phyloP scores from a whole-genome alignment of 2,329 filamentous ascomycete genomes.

The Fusarium torulosum region DNA sequence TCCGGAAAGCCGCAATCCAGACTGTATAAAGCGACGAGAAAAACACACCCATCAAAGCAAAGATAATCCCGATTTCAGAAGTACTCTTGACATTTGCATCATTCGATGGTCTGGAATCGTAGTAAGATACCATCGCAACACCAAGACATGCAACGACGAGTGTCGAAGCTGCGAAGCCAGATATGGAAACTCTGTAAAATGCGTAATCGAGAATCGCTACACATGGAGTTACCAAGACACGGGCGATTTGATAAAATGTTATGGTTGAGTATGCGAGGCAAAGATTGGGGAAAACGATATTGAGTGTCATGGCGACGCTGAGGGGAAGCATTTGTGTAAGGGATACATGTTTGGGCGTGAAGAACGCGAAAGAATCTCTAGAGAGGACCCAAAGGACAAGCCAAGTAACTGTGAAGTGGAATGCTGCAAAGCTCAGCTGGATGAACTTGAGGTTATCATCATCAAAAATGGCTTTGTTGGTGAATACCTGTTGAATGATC shows the following conservation, averaged over 20 bases:
- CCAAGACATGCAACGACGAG: conserved; percentile 74
- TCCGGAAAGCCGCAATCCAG: conserved; percentile 75
- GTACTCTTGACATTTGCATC: conserved; percentile 57
- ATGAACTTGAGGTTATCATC: conserved; percentile 67
- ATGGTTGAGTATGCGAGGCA: conserved; percentile 76
- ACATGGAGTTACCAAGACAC: conserved; percentile 74
- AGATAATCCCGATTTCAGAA: conserved; percentile 72
- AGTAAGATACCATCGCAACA: conserved; percentile 76
- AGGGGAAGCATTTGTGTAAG: conserved; percentile 71
- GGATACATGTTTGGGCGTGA: conserved; percentile 63
- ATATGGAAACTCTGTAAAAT: conserved; percentile 69
- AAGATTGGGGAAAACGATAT: conserved; percentile 77
- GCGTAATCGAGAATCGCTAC: conserved; percentile 75
- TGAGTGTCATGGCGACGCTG: conserved; percentile 75
- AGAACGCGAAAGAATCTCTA: conserved; percentile 71
- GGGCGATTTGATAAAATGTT: conserved; percentile 77
- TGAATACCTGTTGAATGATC: conserved; percentile 66
- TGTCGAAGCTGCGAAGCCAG: conserved; percentile 62
- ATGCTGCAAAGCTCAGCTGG: conserved; percentile 75
- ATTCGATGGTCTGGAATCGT: conserved; percentile 43
- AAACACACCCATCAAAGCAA: conserved; percentile 73
- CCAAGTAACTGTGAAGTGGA: conserved; percentile 77
- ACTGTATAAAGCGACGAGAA: conserved; percentile 77
- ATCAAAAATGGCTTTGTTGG: conserved; percentile 77
- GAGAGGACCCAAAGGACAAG: conserved; percentile 69